A percentile compares a stretch with the other conserved stretches of the same genome.
Conservation (phyloP, 345 rosid species). For the Eucalyptus victrix region DNA sequence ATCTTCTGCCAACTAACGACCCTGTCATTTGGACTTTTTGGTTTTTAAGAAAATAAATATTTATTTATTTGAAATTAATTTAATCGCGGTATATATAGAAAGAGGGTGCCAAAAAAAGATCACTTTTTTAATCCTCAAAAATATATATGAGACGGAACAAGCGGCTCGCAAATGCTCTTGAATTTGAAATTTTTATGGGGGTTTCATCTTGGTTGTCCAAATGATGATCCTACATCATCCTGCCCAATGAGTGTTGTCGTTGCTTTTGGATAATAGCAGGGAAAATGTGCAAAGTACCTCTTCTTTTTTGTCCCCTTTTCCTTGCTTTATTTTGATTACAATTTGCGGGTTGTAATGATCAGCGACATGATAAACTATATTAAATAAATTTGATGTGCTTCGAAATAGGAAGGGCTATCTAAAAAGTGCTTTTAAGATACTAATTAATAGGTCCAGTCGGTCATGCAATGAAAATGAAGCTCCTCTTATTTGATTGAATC, state of each 20-base stretch:
- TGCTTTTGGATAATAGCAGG: not conserved
- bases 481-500: not conserved
- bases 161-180: not conserved
- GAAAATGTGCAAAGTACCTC: not conserved
- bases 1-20: not conserved
- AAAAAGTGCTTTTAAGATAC: not conserved
- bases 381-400: not conserved
- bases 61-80: not conserved
- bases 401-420: not conserved
- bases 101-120: not conserved
- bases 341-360: rapidly evolving
- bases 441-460: rapidly evolving
- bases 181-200: not conserved
- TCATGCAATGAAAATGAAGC: not conserved
- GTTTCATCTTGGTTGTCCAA: not conserved
- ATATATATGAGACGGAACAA: not conserved
- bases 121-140: not conserved
- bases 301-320: not conserved
- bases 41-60: not conserved
- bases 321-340: not conserved
- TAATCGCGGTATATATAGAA: not conserved
- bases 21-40: not conserved
- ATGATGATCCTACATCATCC: not conserved
- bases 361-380: not conserved
- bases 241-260: not conserved